Percentiles rank a stretch among this genome's conserved stretches.
Evolutionary conservation across 345 rosid genomes (phyloP).

Genomic region (Aquilaria sinensis): DNA sequence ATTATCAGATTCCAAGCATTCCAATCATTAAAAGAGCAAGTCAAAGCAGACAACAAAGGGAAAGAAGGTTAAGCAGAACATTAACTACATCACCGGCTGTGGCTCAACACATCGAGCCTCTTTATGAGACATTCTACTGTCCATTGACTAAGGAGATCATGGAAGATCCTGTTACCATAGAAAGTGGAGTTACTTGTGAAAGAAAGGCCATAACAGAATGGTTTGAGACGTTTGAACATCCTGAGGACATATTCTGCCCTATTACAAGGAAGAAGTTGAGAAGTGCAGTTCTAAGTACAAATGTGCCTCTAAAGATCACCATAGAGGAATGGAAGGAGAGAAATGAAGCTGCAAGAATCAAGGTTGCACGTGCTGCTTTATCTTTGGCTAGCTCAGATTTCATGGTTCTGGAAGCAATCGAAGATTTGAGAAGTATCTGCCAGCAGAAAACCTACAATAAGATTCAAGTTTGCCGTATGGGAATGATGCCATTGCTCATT

Average conservation of each 20-base stretch:
- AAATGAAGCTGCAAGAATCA: conserved; percentile 65
- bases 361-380: conserved; percentile 62
- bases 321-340: conserved; percentile 81
- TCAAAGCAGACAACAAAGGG: conserved; percentile 27
- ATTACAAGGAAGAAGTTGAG: conserved; percentile 40
- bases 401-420: conserved; percentile 66
- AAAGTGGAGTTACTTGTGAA: conserved; percentile 78
- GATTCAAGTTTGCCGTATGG: conserved; percentile 44
- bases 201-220: conserved; percentile 56
- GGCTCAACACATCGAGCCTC: conserved; percentile 60
- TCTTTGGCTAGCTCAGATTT: conserved; percentile 57
- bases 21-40: conserved; percentile 27
- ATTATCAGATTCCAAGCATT: conserved; percentile 15
- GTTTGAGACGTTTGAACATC: conserved; percentile 38
- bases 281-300: conserved; percentile 34
- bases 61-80: conserved; percentile 31
- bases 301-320: conserved; percentile 56
- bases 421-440: conserved; percentile 58
- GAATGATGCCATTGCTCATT: conserved; percentile 53
- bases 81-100: conserved; percentile 32
- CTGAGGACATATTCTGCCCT: conserved; percentile 54
- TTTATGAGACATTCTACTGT: conserved; percentile 73
- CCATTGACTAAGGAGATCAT: conserved; percentile 73
- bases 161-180: conserved; percentile 84
- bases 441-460: conserved; percentile 38